Conservation (phyloP, 2,329 filamentous ascomycete species). For the Aspergillus terreus region DNA sequence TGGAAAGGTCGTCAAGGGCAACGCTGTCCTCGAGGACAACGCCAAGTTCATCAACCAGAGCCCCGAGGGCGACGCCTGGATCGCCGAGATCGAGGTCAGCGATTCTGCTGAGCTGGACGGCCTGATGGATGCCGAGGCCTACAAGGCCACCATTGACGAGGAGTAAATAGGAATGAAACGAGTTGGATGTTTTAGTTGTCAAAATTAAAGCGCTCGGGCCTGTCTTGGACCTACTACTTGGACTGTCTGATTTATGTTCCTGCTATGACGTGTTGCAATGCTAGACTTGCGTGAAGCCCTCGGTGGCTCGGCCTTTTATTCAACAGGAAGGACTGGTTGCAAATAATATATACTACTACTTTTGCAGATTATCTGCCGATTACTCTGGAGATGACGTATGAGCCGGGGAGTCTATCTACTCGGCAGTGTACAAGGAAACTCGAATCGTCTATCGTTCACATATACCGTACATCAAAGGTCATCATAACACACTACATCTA, state of each 20-base stretch:
- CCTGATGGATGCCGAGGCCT: slow-evolving; percentile 74
- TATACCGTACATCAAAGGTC: neutral
- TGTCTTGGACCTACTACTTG: slow-evolving; percentile 4
- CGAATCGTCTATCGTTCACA: no score
- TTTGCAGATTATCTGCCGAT: no score
- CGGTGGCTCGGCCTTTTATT: slow-evolving; percentile 15
- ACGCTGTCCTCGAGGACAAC: slow-evolving; percentile 74
- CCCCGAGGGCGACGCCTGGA: slow-evolving; percentile 88
- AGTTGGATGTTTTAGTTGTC: slow-evolving; percentile 8
- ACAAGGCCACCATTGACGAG: slow-evolving; percentile 67
- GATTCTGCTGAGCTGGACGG: slow-evolving; percentile 67
- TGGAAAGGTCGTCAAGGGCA: slow-evolving; percentile 72
- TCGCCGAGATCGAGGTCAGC: slow-evolving; percentile 77
- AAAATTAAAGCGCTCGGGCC: slow-evolving; percentile 4
- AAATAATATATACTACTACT: slow-evolving; percentile 3
- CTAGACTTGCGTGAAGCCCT: slow-evolving; percentile 15
- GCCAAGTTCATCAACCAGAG: slow-evolving; percentile 84
- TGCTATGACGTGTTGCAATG: slow-evolving; percentile 11
- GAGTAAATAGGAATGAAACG: slow-evolving; percentile 30
- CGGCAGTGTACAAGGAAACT: no score
- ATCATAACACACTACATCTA: slow-evolving; percentile 38
- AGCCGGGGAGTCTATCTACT: no score
- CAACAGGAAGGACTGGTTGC: slow-evolving; percentile 16
- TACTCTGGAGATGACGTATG: no score
- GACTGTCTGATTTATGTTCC: slow-evolving; percentile 3